Evolutionary conservation across 2,329 filamentous ascomycete species (phyloP).

Genomic region (Tolypocladium paradoxum): DNA sequence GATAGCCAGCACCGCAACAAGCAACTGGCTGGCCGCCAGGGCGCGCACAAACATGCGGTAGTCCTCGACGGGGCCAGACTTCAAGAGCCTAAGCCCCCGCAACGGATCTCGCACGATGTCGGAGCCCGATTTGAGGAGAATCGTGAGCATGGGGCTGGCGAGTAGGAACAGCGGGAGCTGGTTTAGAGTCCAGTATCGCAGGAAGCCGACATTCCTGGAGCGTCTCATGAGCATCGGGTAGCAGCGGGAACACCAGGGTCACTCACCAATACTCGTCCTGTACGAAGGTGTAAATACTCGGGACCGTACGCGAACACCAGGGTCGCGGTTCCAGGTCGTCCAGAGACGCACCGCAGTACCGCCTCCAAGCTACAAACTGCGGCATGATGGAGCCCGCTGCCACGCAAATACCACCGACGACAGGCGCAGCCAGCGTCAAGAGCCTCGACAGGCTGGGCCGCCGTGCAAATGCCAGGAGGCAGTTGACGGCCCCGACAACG

Average conservation of each 20-base stretch:
- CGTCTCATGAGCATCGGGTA: background rate
- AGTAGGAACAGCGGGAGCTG: conserved; percentile 85
- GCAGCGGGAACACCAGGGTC: background rate
- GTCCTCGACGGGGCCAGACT: conserved; percentile 3
- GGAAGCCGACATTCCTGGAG: conserved; percentile 74
- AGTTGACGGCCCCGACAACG: conserved; percentile 45
- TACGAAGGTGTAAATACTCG: conserved; percentile 87
- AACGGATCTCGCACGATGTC: conserved; percentile 21
- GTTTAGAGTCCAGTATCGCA: conserved; percentile 79
- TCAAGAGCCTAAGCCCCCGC: conserved; percentile 2
- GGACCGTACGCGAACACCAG: conserved; percentile 67
- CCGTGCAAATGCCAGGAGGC: conserved; percentile 14
- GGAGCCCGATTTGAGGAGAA: conserved; percentile 49
- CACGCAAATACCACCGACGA: conserved; percentile 57
- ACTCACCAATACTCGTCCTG: conserved; percentile 82
- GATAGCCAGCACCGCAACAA: conserved; percentile 61
- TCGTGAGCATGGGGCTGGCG: conserved; percentile 62
- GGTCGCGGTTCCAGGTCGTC: conserved; percentile 33
- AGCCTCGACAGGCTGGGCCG: conserved; percentile 25
- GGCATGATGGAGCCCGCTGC: conserved; percentile 59
- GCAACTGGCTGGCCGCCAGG: conserved; percentile 60
- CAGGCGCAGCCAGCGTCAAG: conserved; percentile 44
- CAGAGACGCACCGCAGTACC: conserved; percentile 45
- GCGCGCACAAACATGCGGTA: conserved; percentile 31
- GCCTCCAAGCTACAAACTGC: conserved; percentile 62